Base-by-base conservation (phyloP, 129 eudicot genomes). In the Lactuca sativa region DNA sequence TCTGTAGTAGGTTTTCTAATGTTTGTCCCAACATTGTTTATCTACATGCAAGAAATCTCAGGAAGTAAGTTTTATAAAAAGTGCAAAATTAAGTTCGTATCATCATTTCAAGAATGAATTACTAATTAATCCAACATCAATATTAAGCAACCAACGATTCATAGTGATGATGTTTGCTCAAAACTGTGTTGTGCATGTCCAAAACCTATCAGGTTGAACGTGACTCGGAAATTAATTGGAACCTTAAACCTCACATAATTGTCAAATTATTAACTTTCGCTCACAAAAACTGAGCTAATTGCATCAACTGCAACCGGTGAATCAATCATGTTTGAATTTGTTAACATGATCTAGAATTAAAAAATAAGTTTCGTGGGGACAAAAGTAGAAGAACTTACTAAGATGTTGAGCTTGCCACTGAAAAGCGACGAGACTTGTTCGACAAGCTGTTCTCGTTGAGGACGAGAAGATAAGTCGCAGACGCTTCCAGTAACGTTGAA, bases 391-490 rank as follows among this genome's bases (percentile, higher is more conserved):
- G 41, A 58, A 65, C 90, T 78, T 83, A 91, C 97, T 33, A 91
- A 86, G 63, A 91, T 84, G 82, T 91, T 78, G 56, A 91, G 96
- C 76, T 91, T 91, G 78, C 93, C 93, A 64, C 61, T 16, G 67
- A 88, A 88, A 56, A 75, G 25, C 32, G 84, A 78, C 14, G 95
- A 83, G 11, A 80, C 89, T 56, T 77, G 73, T 7, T 72, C 80
- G 52, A 88, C 54, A 17, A 91, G 91, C 69, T 86, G 75, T 43
- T 75, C 68, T 61, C 97, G 79, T 49, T 91, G 89, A 17, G 77
- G 64, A 38, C 77, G 69, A 64, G 88, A 86, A 8, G 90, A 64
- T 17, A 82, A 67, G 66, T 91, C 93, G 38, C 96, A 91, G 14
- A 88, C 86, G 5, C 90, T 86, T 41, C 96, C 96, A 18, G 83